Conservation (phyloP, 2,329 filamentous ascomycete species). For the Colletotrichum sp. region DNA sequence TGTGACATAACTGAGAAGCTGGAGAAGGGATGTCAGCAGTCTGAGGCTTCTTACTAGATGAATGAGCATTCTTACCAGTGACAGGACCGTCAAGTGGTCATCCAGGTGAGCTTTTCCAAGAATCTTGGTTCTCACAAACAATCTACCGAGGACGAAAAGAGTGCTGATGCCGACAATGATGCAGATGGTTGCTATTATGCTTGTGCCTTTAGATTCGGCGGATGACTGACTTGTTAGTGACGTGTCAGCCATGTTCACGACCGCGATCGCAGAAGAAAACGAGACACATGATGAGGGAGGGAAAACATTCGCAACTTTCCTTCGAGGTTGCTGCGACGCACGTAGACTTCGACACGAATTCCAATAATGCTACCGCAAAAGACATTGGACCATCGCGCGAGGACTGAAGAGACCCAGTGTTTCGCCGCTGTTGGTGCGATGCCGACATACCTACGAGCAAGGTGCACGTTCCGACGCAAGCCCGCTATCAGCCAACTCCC, state of each 20-base stretch:
- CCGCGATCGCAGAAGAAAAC: not conserved
- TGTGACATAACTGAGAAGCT: not conserved
- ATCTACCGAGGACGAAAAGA: not conserved
- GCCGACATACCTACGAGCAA: not conserved
- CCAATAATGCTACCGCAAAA: not conserved
- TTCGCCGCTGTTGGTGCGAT: not conserved
- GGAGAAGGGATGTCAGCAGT: fast-evolving
- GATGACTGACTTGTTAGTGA: not conserved
- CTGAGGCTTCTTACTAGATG: fast-evolving
- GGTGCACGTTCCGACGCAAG: not conserved
- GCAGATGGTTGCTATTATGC: not conserved
- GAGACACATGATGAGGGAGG: not conserved
- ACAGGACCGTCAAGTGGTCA: not conserved
- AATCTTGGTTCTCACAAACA: not conserved
- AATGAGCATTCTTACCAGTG: not conserved
- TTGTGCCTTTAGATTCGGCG: not conserved
- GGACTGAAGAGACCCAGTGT: not conserved
- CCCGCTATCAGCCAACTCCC: not conserved
- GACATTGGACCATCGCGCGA: not conserved
- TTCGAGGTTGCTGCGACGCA: not conserved
- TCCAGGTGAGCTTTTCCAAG: not conserved
- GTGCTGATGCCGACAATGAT: not conserved
- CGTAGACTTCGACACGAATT: fast-evolving
- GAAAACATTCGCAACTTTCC: not conserved
- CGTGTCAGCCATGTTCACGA: not conserved